Percentiles rank a stretch among this genome's conserved stretches.
phyloP scores from a whole-genome alignment of 495 filamentous ascomycete genomes.

The Daldinia loculata region DNA sequence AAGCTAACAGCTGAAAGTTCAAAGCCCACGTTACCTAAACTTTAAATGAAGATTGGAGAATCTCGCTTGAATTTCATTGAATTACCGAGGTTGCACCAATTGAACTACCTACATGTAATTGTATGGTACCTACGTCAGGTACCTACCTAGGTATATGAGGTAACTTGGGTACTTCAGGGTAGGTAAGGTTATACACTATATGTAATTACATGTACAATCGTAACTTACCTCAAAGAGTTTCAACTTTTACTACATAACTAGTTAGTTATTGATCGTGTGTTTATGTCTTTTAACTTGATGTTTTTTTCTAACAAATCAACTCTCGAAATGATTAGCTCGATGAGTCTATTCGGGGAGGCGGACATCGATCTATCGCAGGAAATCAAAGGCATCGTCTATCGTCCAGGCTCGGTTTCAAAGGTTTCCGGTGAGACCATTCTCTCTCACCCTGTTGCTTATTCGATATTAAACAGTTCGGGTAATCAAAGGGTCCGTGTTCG shows the following conservation, averaged over 20 bases:
- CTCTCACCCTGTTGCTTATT: neutral
- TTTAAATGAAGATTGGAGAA: neutral
- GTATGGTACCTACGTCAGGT: neutral
- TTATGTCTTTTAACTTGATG: neutral
- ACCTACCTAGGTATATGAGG: no score
- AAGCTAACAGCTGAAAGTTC: neutral
- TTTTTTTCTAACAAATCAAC: neutral
- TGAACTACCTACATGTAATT: neutral
- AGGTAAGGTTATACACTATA: no score
- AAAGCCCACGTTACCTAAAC: neutral
- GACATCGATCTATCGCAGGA: neutral
- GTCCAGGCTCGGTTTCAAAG: neutral
- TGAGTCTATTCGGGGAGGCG: neutral
- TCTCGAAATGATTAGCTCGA: neutral
- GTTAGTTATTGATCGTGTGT: neutral
- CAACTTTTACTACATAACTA: neutral
- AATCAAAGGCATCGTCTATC: neutral
- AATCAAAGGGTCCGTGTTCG: neutral
- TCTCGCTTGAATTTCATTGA: neutral
- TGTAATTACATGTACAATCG: neutral
- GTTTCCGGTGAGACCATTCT: neutral
- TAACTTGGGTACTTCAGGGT: neutral
- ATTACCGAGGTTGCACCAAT: constrained; percentile 5
- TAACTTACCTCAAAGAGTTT: neutral
- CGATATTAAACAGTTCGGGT: neutral